A percentile compares a stretch with the other conserved stretches of the same genome.
Conservation (phyloP, 768 basidiomycete genomes). For the Gymnopilus dilepis region DNA sequence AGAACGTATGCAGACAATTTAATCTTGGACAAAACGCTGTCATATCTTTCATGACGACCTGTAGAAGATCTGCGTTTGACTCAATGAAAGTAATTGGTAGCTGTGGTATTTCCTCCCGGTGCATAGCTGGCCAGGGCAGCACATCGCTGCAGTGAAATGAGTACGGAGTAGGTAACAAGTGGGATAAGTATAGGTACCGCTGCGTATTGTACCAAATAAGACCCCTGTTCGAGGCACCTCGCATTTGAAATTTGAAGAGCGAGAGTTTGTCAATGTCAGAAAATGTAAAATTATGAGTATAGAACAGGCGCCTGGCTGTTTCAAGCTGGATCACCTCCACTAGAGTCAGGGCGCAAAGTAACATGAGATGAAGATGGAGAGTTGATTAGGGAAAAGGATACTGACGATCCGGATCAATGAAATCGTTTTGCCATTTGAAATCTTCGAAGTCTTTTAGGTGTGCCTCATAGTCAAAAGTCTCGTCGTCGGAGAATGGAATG, state of each 20-base stretch:
- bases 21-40: constrained; percentile 50
- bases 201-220: constrained; percentile 49
- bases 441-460: constrained; percentile 34
- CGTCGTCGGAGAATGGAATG: constrained; percentile 55
- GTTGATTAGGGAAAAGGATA: background rate
- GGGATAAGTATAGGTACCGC: constrained; percentile 34
- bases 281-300: constrained; percentile 32
- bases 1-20: constrained; percentile 46
- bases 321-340: constrained; percentile 57
- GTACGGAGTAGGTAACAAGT: background rate
- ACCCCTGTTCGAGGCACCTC: constrained; percentile 35
- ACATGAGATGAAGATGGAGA: background rate
- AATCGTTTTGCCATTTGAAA: constrained; percentile 42
- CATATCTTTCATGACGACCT: constrained; percentile 37
- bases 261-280: constrained; percentile 41
- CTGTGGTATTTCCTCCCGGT: constrained; percentile 9
- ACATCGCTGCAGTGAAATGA: constrained; percentile 36
- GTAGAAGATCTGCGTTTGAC: constrained; percentile 32
- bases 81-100: constrained; percentile 22
- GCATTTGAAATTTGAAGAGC: constrained; percentile 31
- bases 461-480: constrained; percentile 33
- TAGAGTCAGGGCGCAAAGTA: constrained; percentile 22
- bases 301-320: constrained; percentile 43
- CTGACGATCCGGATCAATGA: constrained; percentile 57
- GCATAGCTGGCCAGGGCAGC: constrained; percentile 42